phyloP scores from a whole-genome alignment of 495 filamentous ascomycete species.

The Mycothermus thermophilus region DNA sequence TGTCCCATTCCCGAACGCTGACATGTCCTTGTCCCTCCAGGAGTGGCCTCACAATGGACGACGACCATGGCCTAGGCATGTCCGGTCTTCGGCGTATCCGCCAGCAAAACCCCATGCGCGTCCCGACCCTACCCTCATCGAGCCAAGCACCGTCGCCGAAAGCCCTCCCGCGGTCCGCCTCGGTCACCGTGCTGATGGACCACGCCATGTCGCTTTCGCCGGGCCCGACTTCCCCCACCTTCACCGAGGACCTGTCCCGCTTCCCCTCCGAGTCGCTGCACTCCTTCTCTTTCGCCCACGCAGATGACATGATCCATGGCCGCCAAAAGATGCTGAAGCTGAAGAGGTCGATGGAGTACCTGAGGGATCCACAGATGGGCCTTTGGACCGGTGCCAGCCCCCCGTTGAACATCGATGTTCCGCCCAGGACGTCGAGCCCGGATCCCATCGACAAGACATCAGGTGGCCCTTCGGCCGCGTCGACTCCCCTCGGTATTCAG shows the following conservation, averaged over 20 bases:
- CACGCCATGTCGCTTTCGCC: conserved; percentile 34
- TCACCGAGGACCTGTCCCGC: conserved; percentile 75
- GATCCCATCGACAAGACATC: conserved; percentile 29
- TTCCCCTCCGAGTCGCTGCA: conserved; percentile 95
- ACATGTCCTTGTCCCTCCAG: conserved; percentile 19
- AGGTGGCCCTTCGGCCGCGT: too few species aligned
- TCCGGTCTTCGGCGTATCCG: conserved; percentile 89
- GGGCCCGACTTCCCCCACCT: conserved; percentile 53
- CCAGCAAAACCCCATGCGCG: conserved; percentile 55
- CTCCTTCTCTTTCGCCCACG: conserved; percentile 96
- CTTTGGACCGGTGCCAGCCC: conserved; percentile 61
- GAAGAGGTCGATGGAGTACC: conserved; percentile 91
- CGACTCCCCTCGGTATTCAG: too few species aligned
- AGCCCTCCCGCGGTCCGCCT: conserved; percentile 44
- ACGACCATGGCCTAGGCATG: conserved; percentile 43
- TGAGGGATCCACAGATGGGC: conserved; percentile 62
- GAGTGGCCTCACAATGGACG: conserved; percentile 41
- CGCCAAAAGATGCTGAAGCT: conserved; percentile 90
- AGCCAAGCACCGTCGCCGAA: conserved; percentile 50
- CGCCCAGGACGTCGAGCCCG: conserved; percentile 39
- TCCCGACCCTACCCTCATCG: conserved; percentile 48
- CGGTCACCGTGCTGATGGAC: conserved; percentile 42
- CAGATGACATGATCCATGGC: conserved; percentile 77
- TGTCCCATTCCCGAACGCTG: conserved; percentile 15
- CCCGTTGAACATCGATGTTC: conserved; percentile 63